These are phyloP conservation scores for Elaeagnus macrophylla DNA, from an alignment of 306 rosid species.

Conservation along the genomic window DNA sequence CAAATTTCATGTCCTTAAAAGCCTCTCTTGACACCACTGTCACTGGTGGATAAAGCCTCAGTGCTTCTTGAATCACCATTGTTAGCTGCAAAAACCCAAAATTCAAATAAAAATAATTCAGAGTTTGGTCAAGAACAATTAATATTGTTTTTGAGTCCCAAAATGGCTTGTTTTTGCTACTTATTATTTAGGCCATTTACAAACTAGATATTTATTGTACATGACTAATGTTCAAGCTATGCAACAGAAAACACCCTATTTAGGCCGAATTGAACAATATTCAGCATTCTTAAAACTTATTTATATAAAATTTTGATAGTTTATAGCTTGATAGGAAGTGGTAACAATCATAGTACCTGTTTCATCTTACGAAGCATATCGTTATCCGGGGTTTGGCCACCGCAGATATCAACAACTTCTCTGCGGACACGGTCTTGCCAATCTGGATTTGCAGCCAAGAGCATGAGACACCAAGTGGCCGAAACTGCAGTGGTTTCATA, in stretches of 20 bases:
- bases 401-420: slow-evolving; percentile 7
- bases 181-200: no score
- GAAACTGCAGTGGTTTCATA: slow-evolving; percentile 19
- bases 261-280: no score
- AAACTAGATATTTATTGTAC: no score
- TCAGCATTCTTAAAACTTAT: no score
- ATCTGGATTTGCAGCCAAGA: slow-evolving; percentile 20
- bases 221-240: no score
- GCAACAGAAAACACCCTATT: no score
- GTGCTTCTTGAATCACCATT: slow-evolving; percentile 59
- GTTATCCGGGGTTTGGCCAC: slow-evolving; percentile 5
- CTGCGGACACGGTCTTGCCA: slow-evolving; percentile 20
- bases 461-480: slow-evolving; percentile 22
- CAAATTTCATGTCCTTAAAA: slow-evolving; percentile 29
- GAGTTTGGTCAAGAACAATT: no score
- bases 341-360: slow-evolving; percentile 4
- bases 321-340: no score
- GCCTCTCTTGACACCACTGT: slow-evolving; percentile 24
- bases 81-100: slow-evolving; percentile 27
- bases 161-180: no score
- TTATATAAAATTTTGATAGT: no score
- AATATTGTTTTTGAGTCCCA: no score
- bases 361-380: slow-evolving; percentile 16
- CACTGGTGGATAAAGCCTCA: slow-evolving; percentile 47
- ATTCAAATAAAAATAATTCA: no score